These are phyloP conservation scores for Termitomyces eurrhizus DNA, from an alignment of 768 basidiomycete genomes.

Conservation along the genomic window DNA sequence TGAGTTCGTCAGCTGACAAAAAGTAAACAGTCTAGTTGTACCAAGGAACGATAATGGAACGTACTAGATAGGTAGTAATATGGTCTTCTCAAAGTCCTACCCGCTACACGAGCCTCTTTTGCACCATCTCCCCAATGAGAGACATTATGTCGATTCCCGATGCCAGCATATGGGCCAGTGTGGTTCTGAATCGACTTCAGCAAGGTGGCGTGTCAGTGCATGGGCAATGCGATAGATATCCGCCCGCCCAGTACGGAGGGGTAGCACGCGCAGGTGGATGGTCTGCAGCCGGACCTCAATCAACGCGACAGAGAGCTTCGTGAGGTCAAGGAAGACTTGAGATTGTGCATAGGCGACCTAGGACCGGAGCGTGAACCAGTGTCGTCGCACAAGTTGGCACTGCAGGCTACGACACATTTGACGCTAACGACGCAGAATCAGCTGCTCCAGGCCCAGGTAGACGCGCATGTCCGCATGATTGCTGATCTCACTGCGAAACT, in stretches of 20 bases:
- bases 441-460: no score
- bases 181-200: slow-evolving; percentile 35
- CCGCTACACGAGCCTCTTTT: slow-evolving; percentile 32
- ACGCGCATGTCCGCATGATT: no score
- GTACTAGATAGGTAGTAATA: slow-evolving; percentile 34
- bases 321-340: no score
- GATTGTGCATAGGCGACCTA: no score
- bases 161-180: slow-evolving; percentile 32
- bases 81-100: slow-evolving; percentile 31
- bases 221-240: slow-evolving; percentile 32
- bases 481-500: no score
- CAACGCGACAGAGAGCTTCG: no score
- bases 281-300: no score
- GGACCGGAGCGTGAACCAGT: no score
- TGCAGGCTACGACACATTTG: no score
- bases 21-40: background rate
- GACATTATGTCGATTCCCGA: slow-evolving; percentile 34
- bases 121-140: slow-evolving; percentile 38
- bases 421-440: no score
- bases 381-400: no score
- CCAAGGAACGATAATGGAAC: background rate
- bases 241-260: slow-evolving; percentile 31
- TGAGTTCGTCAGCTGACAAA: slow-evolving; percentile 29
- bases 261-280: no score
- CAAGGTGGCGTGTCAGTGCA: slow-evolving; percentile 33